Conservation (phyloP, 345 rosid genomes). For the Arabis hirsuta region DNA sequence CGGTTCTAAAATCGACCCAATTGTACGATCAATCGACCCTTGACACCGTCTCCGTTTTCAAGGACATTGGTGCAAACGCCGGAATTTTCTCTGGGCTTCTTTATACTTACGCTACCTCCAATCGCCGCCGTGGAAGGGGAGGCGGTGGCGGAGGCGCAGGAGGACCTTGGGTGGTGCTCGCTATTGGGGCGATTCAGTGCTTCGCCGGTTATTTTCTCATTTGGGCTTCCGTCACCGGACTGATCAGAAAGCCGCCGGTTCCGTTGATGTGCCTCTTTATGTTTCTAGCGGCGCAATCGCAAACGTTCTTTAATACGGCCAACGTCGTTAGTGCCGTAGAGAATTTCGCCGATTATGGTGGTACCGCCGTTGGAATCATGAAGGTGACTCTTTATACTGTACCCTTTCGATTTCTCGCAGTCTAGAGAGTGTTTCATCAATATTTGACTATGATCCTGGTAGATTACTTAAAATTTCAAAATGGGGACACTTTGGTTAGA, state of each 20-base stretch:
- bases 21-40: conserved; percentile 86
- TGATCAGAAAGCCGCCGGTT: conserved; percentile 67
- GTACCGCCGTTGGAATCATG: conserved; percentile 88
- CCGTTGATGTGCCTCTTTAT: conserved; percentile 74
- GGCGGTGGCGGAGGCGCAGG: conserved; percentile 28
- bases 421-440: neutral
- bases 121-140: conserved; percentile 29
- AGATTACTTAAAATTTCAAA: neutral
- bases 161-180: conserved; percentile 80
- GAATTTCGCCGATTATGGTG: conserved; percentile 71
- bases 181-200: conserved; percentile 67
- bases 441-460: neutral
- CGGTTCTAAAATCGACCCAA: conserved; percentile 74
- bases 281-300: conserved; percentile 72
- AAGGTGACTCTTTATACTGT: conserved; percentile 51
- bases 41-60: conserved; percentile 95
- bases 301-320: conserved; percentile 74
- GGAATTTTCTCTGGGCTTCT: conserved; percentile 82
- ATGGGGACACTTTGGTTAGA: too few relatives aligned
- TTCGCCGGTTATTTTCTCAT: conserved; percentile 79
- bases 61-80: conserved; percentile 91
- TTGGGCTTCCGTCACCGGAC: conserved; percentile 81
- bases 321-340: conserved; percentile 76
- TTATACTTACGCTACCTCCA: conserved; percentile 55
- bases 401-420: neutral